Evolutionary conservation across 2,329 filamentous ascomycete genomes (phyloP), one percentile per base, ranked within the genome.

Genomic region (Triangularia verruculosa): DNA sequence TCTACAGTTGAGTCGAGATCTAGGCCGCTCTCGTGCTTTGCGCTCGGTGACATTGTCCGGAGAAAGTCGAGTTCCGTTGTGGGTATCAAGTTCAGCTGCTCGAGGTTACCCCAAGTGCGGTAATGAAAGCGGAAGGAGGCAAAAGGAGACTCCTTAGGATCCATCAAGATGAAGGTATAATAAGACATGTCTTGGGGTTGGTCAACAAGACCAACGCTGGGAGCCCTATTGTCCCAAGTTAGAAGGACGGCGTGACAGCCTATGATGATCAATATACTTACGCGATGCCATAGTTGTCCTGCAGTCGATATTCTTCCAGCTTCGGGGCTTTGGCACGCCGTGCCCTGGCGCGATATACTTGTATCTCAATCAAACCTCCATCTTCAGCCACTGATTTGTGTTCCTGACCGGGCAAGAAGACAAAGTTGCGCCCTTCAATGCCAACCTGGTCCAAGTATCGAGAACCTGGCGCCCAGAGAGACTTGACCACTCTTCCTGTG

Each of bases 111-210:
- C 79, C 78, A 81, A 6, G 81, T 83, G 28, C 84, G 79, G 66
- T 87, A 87, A 64, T 87, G 82, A 65, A 86, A 84, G 25, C 77
- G 77, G 64, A 86, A 87, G 0, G 78, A 79, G 4, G 79, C 80
- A 66, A 80, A 86, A 0, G 85, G 85, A 1, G 72, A 75, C 52
- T 85, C 79, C 61, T 77, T 82, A 0, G 82, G 72, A 62, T 87
- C 85, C 22, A 79, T 70, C 3, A 87, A 74, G 52, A 78, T 72
- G 74, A 81, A 87, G 66, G 84, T 78, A 67, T 82, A 86, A 71
- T 78, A 86, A 11, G 72, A 77, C 11, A 79, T 77, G 53, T 83
- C 77, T 67, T 84, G 76, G 2, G 83, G 82, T 17, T 76, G 76
- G 17, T 85, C 80, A 2, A 86, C 62, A 6, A 86, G 73, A 13